Base-by-base conservation (phyloP, 345 rosid species). In the Barbarea vulgaris region DNA sequence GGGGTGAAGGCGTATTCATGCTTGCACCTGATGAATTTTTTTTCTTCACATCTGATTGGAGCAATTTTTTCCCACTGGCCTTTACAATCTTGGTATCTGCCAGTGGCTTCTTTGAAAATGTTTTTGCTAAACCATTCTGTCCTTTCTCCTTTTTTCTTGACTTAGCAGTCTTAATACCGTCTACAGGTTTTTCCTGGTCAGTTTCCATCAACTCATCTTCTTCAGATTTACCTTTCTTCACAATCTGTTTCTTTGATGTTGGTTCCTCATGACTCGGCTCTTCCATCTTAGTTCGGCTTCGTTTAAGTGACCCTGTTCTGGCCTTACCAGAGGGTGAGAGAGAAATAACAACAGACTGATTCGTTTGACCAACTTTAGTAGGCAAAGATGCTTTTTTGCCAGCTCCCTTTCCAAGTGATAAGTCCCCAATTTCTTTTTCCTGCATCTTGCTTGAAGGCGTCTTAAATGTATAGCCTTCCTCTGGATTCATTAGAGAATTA, bases 401-500 rank as follows among this genome's bases (percentile, higher is more conserved):
- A 81, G 42, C 76, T 50, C 72, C 54, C 60, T 64, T 73, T 57
- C 48, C 81, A 30, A 76, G 65, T 15, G 76, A 76, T 19, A 74
- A 60, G 64, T 62, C 61, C 60, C 52, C 77, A 62, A 62, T 17
- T 72, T 62, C 66, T 60, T 76, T 86, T 36, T 71, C 65, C 60
- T 33, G 78, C 66, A 54, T 86, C 78, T 62, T 82, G 22, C 59
- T 60, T 41, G 42, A 75, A 62, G 80, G 47, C 7, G 69, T 25
- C 75, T 67, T 80, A 27, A 66, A 27, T 27, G 70, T 27, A 74
- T 84, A 84, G 50, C 89, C 89, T 83, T 90, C 93, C 51, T 79
- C 91, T 28, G 91, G 82, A 72, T 81, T 86, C 82, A 87, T 84
- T 77, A 85, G 79, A 30, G 91, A 79, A 80, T 83, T 93, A 51